Base-by-base conservation (phyloP, 805 yeast genomes). In the Candida peoriensis region DNA sequence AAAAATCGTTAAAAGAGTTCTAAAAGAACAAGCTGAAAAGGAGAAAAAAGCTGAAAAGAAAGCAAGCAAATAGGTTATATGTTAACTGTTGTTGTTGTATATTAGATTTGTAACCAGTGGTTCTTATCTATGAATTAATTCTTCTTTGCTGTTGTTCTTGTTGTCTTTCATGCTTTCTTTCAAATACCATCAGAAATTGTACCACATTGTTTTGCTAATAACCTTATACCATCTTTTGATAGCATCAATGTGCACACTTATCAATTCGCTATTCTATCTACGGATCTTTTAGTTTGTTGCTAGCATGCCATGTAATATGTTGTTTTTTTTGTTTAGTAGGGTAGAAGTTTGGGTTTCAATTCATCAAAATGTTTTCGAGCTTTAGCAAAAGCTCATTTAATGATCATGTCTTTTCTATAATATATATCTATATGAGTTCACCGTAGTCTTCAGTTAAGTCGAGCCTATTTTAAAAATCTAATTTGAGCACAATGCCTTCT, bases 1-100 rank as follows among this genome's bases (percentile, higher is more conserved):
- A 78, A 93, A 93, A 86, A 89, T 93, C 54, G 99, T 93, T 68
- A 94, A 93, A 88, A 87, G 94, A 76, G 96, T 93, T 61, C 82
- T 93, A 66, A 90, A 89, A 83, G 96, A 88, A 69, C 86, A 85
- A 72, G 82, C 88, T 64, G 87, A 78, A 60, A 83, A 86, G 75
- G 90, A 84, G 63, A 76, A 79, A 72, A 78, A 72, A 60, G 68
- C 73, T 48, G 73, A 66, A 52, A 63, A 64, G 63, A 60, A 61
- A 42, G 55, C 62, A 21, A 30, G 26, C 24, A 35, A 35, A 35
- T 35, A 27, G n/a, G n/a, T n/a, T n/a, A n/a, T n/a, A n/a, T n/a
- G n/a, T n/a, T n/a, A n/a, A n/a, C n/a, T n/a, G n/a, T n/a, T n/a
- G n/a, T n/a, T n/a, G n/a, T n/a, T n/a, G n/a, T n/a, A n/a, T n/a